These are phyloP conservation scores for Phlyctochytrium arcticum DNA, from an alignment of 192 early-diverging fungal genomes.

Conservation along the genomic window DNA sequence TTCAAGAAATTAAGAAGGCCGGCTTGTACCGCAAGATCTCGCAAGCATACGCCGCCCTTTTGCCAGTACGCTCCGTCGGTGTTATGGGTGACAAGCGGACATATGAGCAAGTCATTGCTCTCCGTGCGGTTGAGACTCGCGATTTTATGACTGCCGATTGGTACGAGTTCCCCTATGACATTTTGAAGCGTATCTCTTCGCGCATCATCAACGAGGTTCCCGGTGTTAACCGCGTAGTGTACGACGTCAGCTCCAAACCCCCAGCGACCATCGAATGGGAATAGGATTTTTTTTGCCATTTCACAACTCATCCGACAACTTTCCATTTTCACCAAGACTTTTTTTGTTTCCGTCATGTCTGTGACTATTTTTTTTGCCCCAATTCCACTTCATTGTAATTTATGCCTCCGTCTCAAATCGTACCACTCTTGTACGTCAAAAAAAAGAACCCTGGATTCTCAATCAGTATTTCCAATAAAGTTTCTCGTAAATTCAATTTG, in stretches of 20 bases:
- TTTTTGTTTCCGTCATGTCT: too few relatives aligned
- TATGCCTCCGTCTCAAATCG: too few relatives aligned
- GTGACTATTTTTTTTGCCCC: too few relatives aligned
- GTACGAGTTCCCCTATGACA: constrained; percentile 82
- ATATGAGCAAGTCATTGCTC: constrained; percentile 97
- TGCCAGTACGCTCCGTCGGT: constrained; percentile 93
- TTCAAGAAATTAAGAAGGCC: constrained; percentile 98
- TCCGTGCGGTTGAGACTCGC: constrained; percentile 92
- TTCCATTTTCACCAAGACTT: too few relatives aligned
- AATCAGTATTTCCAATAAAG: too few relatives aligned
- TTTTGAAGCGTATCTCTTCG: constrained; percentile 88
- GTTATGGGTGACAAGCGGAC: constrained; percentile 99
- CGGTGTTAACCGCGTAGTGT: constrained; percentile 96
- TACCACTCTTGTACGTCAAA: too few relatives aligned
- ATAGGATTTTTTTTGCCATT: too few relatives aligned
- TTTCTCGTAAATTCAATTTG: too few relatives aligned
- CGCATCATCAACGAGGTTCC: constrained; percentile 98
- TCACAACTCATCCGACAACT: too few relatives aligned
- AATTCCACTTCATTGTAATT: too few relatives aligned
- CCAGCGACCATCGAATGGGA: constrained; percentile 99
- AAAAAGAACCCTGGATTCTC: too few relatives aligned
- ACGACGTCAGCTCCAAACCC: constrained; percentile 96
- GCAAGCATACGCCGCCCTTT: constrained; percentile 94
- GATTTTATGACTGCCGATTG: constrained; percentile 99
- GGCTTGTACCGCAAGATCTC: constrained; percentile 96